Base-by-base conservation (phyloP, 2,329 filamentous ascomycete species). In the Alternaria conjuncta region DNA sequence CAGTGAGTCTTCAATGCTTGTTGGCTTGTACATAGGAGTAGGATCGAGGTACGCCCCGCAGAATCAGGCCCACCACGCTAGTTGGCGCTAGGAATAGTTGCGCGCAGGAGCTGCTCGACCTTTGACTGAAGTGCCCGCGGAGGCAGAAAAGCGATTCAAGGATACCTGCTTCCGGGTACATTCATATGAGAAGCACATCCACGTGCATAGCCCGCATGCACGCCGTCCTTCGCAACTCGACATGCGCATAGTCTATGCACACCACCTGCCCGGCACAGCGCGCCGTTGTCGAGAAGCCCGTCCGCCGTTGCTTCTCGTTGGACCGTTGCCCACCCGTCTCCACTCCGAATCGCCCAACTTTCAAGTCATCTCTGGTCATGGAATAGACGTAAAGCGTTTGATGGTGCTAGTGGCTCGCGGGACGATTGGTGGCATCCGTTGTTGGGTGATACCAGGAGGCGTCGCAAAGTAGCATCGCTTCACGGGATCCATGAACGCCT, bases 391-490 rank as follows among this genome's bases (percentile, higher is more conserved):
- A 50, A 47, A 67, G 49, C 51, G 18, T 25, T 49, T 43, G 28
- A 46, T 51, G 55, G 13, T 44, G 44, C 60, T 64, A 51, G 61
- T 68, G 69, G 66, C 68, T 60, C 66, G 60, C 58, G 61, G 60
- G 57, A 55, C 49, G 30, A 55, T 67, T 50, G 60, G 45, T 36
- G 32, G 2, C 32, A 57, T 58, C 56, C 55, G 57, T 57, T 51
- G 60, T 66, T 62, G 57, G 57, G 59, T 43, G 23, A 58, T 51
- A 61, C 65, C 64, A 63, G 49, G 58, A 69, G 55, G 63, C 62
- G 60, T 63, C 62, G 51, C 56, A 65, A 63, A 61, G 69, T 67
- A 63, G 62, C 61, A 61, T 66, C 55, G 60, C 63, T 47, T 63
- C 55, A 53, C 64, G 58, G 61, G 54, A 36, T 36, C 32, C 15